Base-by-base conservation (phyloP, 768 basidiomycete genomes). In the Chlorophyllum brunneum region DNA sequence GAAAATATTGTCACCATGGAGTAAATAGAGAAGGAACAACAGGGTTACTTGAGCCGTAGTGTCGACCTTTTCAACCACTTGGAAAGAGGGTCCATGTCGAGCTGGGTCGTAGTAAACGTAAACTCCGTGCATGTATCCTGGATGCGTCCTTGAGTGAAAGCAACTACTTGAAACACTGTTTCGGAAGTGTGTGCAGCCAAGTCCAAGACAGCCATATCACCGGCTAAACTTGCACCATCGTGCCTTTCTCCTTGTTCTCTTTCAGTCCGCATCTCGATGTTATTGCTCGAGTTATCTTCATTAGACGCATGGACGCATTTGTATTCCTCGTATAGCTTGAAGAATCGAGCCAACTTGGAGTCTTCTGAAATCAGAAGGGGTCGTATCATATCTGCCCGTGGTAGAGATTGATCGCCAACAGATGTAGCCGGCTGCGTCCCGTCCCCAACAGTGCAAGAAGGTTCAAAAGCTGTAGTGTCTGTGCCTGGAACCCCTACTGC, bases 11-110 rank as follows among this genome's bases (percentile, higher is more conserved):
- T 11, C 27, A 37, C 23, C 5, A 53, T n/a, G 7, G 30, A 24
- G 16, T 11, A 5, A n/a, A 26, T 24, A 3, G 24, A 30, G 24
- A 41, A 36, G 16, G 51, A 54, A 16, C 41, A 58, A 39, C 34
- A 20, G 26, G 71, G 73, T 23, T 55, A 76, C 77, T 56, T 54
- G 4, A 55, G 36, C 20, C 42, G 39, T 18, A 38, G 22, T 30
- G 20, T 45, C 23, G 34, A 20, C 30, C 73, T 65, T 41, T 70
- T 66, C 4, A 63, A 65, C 78, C 78, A 79, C 41, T 59, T 58
- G 10, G 54, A 59, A n/a, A 74, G 48, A 24, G 58, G 55, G 33
- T 60, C 22, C 56, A 61, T 65, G 5, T 64, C 56, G 11, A 55
- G 50, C 20, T 71, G 63, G 7, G 54, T 40, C 29, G 67, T 55